A percentile compares a stretch with the other conserved stretches of the same genome.
Conservation (phyloP, 371 early-diverging fungal genomes). For the Saksenaea oblongispora region DNA sequence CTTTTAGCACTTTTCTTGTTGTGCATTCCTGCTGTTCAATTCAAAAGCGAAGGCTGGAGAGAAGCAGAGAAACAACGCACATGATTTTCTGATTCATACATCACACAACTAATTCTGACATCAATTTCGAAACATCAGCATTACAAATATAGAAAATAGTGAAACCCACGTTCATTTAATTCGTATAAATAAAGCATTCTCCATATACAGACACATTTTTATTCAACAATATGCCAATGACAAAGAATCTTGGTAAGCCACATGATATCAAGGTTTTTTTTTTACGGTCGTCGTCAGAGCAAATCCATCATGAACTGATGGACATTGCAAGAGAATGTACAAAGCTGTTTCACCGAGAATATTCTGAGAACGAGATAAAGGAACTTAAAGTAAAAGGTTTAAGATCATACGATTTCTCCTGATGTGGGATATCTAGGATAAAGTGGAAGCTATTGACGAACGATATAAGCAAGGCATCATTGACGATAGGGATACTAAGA, state of each 20-base stretch:
- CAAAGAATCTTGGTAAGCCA: conserved; percentile 15
- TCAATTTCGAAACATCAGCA: conserved; percentile 2
- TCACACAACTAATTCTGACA: not conserved
- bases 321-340: conserved; percentile 15
- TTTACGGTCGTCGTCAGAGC: conserved; percentile 2
- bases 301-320: conserved; percentile 19
- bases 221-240: conserved; percentile 13
- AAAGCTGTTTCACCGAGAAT: conserved; percentile 11
- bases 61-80: not conserved
- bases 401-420: not conserved
- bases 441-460: conserved; percentile 25
- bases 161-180: conserved; percentile 3
- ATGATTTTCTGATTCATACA: not conserved
- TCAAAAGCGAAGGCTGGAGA: conserved; percentile 17
- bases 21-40: conserved; percentile 28
- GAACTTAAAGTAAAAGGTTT: conserved; percentile 9
- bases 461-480: conserved; percentile 30
- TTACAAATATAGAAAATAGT: not conserved
- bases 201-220: not conserved
- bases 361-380: conserved; percentile 16
- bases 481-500: conserved; percentile 13
- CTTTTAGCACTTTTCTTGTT: conserved; percentile 9
- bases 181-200: not conserved
- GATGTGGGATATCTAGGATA: not conserved
- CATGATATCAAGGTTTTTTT: not conserved